A percentile compares a stretch with the other conserved stretches of the same genome.
phyloP scores from a whole-genome alignment of 805 yeast species.

The Schizosaccharomyces octosporus region DNA sequence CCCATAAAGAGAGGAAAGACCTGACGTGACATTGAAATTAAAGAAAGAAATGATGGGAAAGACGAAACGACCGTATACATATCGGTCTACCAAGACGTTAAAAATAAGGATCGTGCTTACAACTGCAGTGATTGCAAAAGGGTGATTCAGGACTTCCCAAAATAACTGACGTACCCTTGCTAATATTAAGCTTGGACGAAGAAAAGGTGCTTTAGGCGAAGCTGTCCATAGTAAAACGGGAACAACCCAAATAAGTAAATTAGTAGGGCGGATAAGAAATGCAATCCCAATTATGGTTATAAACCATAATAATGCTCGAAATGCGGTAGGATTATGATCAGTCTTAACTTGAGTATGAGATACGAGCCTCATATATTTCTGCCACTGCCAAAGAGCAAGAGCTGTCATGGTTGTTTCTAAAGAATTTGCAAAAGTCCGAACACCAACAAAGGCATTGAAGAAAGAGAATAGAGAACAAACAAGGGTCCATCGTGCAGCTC shows the following conservation, averaged over 20 bases:
- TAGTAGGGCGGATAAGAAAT: slow-evolving; percentile 55
- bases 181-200: background rate
- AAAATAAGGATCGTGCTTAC: background rate
- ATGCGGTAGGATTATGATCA: slow-evolving; percentile 22
- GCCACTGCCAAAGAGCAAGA: slow-evolving; percentile 22
- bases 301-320: slow-evolving; percentile 6
- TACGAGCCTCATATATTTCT: background rate
- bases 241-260: slow-evolving; percentile 47
- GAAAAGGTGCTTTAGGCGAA: slow-evolving; percentile 4
- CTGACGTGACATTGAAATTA: slow-evolving; percentile 51
- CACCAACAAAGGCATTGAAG: slow-evolving; percentile 59
- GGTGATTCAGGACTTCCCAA: slow-evolving; percentile 3
- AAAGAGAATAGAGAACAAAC: slow-evolving; percentile 33
- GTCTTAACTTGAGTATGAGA: slow-evolving; percentile 26
- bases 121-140: no score
- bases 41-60: slow-evolving; percentile 43
- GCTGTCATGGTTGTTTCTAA: slow-evolving; percentile 52
- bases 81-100: slow-evolving; percentile 7
- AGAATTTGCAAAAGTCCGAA: slow-evolving; percentile 69
- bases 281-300: slow-evolving; percentile 16
- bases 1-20: slow-evolving; percentile 66
- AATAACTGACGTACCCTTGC: slow-evolving; percentile 6
- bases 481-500: slow-evolving; percentile 14
- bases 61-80: slow-evolving; percentile 26
- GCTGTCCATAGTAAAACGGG: slow-evolving; percentile 23